Conservation (phyloP, 2,329 filamentous ascomycete species). For the Gaeumannomyces sp. region DNA sequence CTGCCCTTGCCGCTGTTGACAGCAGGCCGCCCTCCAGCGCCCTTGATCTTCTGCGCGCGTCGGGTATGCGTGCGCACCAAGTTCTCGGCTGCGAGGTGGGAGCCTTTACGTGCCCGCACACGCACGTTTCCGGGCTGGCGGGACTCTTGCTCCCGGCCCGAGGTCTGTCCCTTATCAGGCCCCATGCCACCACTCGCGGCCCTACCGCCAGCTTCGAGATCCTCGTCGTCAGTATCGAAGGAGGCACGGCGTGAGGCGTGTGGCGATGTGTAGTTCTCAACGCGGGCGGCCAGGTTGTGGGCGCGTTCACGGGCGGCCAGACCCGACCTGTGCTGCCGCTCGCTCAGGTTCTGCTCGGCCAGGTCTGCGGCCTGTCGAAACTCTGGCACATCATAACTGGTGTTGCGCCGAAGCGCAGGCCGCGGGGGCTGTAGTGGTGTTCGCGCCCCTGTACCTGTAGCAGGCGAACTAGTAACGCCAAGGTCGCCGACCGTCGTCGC, state of each 20-base stretch:
- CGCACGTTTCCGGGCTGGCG: neutral
- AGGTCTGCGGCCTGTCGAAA: constrained; percentile 5
- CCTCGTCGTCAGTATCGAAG: constrained; percentile 6
- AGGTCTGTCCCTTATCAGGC: neutral
- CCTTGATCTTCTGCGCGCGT: neutral
- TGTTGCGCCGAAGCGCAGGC: constrained; percentile 5
- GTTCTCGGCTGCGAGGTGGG: constrained; percentile 13
- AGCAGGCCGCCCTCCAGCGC: too few relatives aligned
- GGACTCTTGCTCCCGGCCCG: neutral
- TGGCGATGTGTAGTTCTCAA: constrained; percentile 10
- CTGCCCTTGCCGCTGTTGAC: constrained; percentile 2
- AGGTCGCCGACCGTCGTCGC: neutral
- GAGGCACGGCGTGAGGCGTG: constrained; percentile 1
- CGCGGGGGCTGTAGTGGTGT: neutral
- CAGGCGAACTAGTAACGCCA: neutral
- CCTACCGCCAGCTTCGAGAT: neutral
- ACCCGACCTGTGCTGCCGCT: constrained; percentile 4
- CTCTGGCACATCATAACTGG: constrained; percentile 8
- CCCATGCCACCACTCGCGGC: neutral
- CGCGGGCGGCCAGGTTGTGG: constrained; percentile 8
- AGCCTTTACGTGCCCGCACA: neutral
- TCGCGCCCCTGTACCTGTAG: neutral
- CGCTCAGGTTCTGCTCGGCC: constrained; percentile 6
- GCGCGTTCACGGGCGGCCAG: constrained; percentile 6
- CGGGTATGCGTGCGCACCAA: constrained; percentile 16